Conservation (phyloP, 345 rosid genomes). For the Brassica juncea region DNA sequence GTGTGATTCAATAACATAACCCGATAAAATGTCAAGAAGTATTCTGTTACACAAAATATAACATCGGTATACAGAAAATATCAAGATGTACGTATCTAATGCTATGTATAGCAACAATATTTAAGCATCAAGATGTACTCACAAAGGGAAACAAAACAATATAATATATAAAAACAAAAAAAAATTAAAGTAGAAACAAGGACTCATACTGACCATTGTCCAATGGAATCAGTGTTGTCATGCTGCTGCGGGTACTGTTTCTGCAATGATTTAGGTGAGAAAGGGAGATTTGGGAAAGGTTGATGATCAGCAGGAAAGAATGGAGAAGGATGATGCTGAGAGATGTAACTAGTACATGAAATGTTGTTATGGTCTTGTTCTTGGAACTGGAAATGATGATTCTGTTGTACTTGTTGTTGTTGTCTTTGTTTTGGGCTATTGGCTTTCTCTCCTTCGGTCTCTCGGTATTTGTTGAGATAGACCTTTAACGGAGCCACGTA, state of each 20-base stretch:
- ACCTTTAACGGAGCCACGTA: slow-evolving; percentile 57
- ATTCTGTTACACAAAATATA: slow-evolving; percentile 9
- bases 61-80: slow-evolving; percentile 18
- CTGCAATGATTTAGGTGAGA: slow-evolving; percentile 57
- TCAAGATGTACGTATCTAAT: slow-evolving; percentile 24
- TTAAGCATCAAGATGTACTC: slow-evolving; percentile 22
- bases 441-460: slow-evolving; percentile 66
- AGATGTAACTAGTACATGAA: slow-evolving; percentile 41
- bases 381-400: slow-evolving; percentile 28
- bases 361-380: slow-evolving; percentile 42
- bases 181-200: neutral
- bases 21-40: neutral
- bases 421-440: slow-evolving; percentile 60
- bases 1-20: neutral
- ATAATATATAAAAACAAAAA: neutral
- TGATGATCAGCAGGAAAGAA: slow-evolving; percentile 49
- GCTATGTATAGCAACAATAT: slow-evolving; percentile 26
- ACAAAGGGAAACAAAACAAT: slow-evolving; percentile 2
- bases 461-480: slow-evolving; percentile 59
- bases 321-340: slow-evolving; percentile 44
- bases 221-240: slow-evolving; percentile 50
- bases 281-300: slow-evolving; percentile 52
- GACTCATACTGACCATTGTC: slow-evolving; percentile 12
- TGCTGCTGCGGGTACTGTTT: slow-evolving; percentile 61
- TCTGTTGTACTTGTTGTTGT: slow-evolving; percentile 39